phyloP scores from a whole-genome alignment of 1,139 yeast species.

The Williopsis jadinii region DNA sequence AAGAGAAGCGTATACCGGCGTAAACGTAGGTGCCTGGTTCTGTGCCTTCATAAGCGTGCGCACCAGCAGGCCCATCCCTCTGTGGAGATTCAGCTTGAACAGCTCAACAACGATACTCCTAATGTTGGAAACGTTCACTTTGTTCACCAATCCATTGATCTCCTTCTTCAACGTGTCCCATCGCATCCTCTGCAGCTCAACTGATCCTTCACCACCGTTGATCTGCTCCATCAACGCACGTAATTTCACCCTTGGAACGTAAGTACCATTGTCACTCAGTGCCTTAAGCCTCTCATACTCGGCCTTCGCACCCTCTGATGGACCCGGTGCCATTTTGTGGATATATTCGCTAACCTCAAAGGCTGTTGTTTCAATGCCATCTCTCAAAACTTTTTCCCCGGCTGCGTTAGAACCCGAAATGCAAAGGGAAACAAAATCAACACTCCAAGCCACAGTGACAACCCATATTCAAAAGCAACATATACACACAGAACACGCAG shows the following conservation, averaged over 20 bases:
- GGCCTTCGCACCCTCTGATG: conserved; percentile 11
- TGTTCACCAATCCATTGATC: conserved; percentile 42
- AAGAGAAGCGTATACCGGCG: conserved; percentile 52
- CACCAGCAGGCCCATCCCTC: conserved; percentile 57
- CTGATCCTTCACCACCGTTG: conserved; percentile 20
- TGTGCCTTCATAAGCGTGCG: conserved; percentile 54
- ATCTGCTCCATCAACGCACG: conserved; percentile 36
- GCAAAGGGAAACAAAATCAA: no score
- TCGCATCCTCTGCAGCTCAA: conserved; percentile 40
- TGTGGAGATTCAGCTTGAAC: conserved; percentile 44
- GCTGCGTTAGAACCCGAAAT: no score
- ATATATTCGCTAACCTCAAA: no score
- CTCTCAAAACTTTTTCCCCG: no score
- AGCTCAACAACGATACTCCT: conserved; percentile 40
- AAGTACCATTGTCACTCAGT: conserved; percentile 38
- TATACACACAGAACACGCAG: no score
- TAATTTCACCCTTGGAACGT: conserved; percentile 47
- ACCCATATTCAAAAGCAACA: no score
- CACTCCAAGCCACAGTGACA: no score
- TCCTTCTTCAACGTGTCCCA: conserved; percentile 49
- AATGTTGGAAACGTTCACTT: conserved; percentile 40
- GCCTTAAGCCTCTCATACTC: conserved; percentile 34
- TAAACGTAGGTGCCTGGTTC: conserved; percentile 31
- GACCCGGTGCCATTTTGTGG: not conserved
- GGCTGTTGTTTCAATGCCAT: no score